Evolutionary conservation across 306 rosid genomes (phyloP).

Genomic region (Betula pendula): DNA sequence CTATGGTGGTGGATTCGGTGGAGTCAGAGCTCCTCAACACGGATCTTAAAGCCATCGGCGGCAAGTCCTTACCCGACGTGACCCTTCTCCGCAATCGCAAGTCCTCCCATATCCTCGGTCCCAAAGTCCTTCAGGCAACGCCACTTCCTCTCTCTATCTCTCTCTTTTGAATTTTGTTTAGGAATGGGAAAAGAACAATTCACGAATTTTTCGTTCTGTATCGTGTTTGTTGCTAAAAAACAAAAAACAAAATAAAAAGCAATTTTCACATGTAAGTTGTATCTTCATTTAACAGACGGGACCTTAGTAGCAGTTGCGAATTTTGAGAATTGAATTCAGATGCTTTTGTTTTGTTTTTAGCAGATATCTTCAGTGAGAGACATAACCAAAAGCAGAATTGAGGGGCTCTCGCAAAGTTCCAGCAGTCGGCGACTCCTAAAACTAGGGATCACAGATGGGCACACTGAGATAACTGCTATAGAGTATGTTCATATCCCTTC

Average conservation of each 20-base stretch:
- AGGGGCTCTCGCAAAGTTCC: conserved; percentile 45
- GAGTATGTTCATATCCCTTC: conserved; percentile 66
- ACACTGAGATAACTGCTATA: conserved; percentile 68
- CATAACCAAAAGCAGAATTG: conserved; percentile 55
- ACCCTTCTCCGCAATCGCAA: conserved; percentile 39
- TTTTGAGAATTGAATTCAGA: not conserved
- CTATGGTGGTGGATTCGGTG: conserved; percentile 31
- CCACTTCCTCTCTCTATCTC: not conserved
- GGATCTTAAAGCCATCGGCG: conserved; percentile 48
- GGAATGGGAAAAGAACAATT: not conserved
- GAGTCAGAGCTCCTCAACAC: conserved; percentile 52
- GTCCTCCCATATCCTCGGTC: conserved; percentile 48
- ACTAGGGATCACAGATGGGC: conserved; percentile 74
- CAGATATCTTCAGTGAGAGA: conserved; percentile 82
- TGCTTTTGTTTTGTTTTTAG: conserved; percentile 18
- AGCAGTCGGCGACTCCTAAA: conserved; percentile 59
- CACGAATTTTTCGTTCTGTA: not conserved
- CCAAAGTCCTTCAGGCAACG: conserved; percentile 54
- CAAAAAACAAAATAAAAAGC: too few relatives aligned
- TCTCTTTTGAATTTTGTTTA: not conserved
- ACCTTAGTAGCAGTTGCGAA: not conserved
- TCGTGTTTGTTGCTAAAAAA: not conserved
- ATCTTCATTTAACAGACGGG: not conserved
- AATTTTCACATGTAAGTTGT: not conserved
- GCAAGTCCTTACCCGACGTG: conserved; percentile 48